phyloP scores from a whole-genome alignment of 306 rosid species.

The Rosa persica region DNA sequence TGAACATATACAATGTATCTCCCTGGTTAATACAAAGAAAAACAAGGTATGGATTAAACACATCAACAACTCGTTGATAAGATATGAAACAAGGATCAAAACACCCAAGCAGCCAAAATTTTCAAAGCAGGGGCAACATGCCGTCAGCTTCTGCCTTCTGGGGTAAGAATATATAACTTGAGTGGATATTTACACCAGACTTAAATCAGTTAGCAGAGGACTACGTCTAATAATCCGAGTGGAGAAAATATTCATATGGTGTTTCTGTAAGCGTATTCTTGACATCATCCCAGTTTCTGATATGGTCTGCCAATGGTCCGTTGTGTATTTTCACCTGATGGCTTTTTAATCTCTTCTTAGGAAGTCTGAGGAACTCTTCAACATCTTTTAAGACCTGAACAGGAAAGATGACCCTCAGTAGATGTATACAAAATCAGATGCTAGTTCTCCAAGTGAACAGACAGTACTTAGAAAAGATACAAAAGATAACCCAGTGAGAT shows the following conservation, averaged over 20 bases:
- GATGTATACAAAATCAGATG: neutral
- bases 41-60: slow-evolving; percentile 9
- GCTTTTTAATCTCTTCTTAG: slow-evolving; percentile 62
- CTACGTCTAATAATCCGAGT: slow-evolving; percentile 49
- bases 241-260: slow-evolving; percentile 65
- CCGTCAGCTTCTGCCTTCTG: slow-evolving; percentile 33
- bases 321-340: slow-evolving; percentile 83
- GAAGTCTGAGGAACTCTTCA: slow-evolving; percentile 67
- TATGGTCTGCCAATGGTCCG: slow-evolving; percentile 66
- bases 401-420: neutral
- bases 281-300: slow-evolving; percentile 86
- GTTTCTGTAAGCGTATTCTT: slow-evolving; percentile 65
- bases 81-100: slow-evolving; percentile 22
- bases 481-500: slow-evolving; percentile 10
- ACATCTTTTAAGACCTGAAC: slow-evolving; percentile 73
- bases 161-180: slow-evolving; percentile 29
- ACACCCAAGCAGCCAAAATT: slow-evolving; percentile 27
- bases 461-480: neutral
- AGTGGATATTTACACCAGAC: slow-evolving; percentile 53
- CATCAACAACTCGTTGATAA: slow-evolving; percentile 40
- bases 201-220: slow-evolving; percentile 35
- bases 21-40: neutral
- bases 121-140: neutral
- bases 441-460: neutral
- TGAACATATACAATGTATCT: slow-evolving; percentile 41